Conservation (phyloP, 2,329 filamentous ascomycete genomes). For the Trichoderma breve region DNA sequence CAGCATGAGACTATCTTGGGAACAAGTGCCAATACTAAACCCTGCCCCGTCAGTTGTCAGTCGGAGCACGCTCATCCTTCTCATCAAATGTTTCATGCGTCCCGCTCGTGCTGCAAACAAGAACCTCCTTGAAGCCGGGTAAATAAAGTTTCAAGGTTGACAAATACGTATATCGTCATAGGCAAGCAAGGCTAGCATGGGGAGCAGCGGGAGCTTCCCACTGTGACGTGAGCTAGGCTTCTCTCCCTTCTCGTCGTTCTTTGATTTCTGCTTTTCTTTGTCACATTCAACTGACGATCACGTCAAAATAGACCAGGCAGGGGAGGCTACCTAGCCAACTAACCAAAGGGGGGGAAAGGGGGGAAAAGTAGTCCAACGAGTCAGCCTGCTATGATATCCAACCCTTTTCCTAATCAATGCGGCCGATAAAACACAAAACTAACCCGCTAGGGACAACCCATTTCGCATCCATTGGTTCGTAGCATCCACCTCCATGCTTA, state of each 20-base stretch:
- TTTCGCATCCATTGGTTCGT: not conserved
- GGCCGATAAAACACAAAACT: not conserved
- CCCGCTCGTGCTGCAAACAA: not conserved
- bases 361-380: not conserved
- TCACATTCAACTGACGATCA: not conserved
- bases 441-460: not conserved
- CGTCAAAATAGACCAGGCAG: not conserved
- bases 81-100: slow-evolving; percentile 11
- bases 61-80: not conserved
- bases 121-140: slow-evolving; percentile 1
- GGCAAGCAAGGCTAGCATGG: not conserved
- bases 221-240: not conserved
- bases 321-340: not conserved
- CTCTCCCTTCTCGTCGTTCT: not conserved
- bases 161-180: not conserved
- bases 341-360: not conserved
- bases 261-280: not conserved
- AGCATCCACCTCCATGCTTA: not conserved
- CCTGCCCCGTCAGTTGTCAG: not conserved
- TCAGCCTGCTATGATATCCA: slow-evolving; percentile 11
- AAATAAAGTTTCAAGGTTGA: slow-evolving; percentile 8
- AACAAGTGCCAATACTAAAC: not conserved
- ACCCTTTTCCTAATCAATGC: not conserved
- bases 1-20: not conserved
- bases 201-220: not conserved